Evolutionary conservation across 2,329 filamentous ascomycete genomes (phyloP), one percentile per base, ranked within the genome.

Genomic region (Microdochium trichocladiopsis): DNA sequence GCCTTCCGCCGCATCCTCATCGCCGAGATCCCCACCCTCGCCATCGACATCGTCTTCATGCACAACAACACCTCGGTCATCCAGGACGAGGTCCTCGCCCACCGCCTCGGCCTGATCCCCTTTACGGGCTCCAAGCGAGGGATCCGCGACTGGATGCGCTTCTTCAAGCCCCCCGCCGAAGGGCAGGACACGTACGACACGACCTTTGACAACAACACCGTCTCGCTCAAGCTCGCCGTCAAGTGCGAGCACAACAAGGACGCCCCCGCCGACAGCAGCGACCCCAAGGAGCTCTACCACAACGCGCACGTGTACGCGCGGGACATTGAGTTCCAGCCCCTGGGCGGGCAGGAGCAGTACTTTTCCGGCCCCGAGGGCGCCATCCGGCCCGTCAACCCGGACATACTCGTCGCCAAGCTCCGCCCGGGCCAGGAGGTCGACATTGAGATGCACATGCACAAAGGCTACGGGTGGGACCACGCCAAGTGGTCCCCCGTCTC

Each of bases 11-110:
- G 94, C 62, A 97, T 97, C 63, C 80, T 97, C 63, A 87, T 99
- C 69, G 82, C 93, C 60, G 95, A 99, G 75, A 88, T 99, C 51
- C 91, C 93, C 18, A 94, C 91, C 2, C 80, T 99, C 47, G 94
- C 95, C 60, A 92, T 99, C 63, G 94, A 99, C 76, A 86, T 84
- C 57, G 90, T 95, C 66, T 99, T 88, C 73, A 85, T 97, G 58
- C 82, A 90, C 67, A 95, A 96, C 77, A 99, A 99, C 77, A 97
- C 93, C 50, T 96, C 90, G 4, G 91, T 99, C 33, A 94, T 99
- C 63, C 93, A 97, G 69, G 94, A 99, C 67, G 94, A 99, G 75
- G 93, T 99, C 4, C 84, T 99, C 50, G 87, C 92, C 16, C 89
- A 94, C 68, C 82, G 94, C 47, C 78, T 99, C 28, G 94, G 94